Percentiles rank a stretch among this genome's conserved stretches.
Conservation (phyloP, 805 yeast genomes). For the Wickerhamiella siamensis region DNA sequence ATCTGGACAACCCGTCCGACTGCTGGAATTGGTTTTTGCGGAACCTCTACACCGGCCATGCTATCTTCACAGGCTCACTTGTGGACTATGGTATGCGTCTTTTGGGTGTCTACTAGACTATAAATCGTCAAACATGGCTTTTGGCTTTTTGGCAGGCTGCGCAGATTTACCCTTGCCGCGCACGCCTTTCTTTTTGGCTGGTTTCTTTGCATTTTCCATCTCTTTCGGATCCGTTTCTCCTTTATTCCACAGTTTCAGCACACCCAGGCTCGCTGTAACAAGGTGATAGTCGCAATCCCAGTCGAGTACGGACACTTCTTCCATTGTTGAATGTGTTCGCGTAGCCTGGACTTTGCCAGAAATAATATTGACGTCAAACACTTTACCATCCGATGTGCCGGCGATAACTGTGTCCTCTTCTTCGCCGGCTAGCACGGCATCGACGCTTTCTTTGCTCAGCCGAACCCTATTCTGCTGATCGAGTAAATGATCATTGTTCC, state of each 20-base stretch:
- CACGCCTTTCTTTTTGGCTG: conserved; percentile 4
- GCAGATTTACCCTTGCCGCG: conserved; percentile 1
- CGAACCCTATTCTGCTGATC: conserved; percentile 74
- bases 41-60: conserved; percentile 51
- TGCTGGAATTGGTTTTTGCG: conserved; percentile 74
- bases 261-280: conserved; percentile 73
- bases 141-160: neutral
- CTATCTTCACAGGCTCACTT: conserved; percentile 24
- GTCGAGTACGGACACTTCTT: conserved; percentile 66
- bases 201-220: conserved; percentile 7
- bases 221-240: conserved; percentile 10
- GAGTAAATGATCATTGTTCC: conserved; percentile 48
- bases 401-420: conserved; percentile 23
- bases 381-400: conserved; percentile 63
- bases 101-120: conserved; percentile 3
- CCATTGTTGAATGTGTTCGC: conserved; percentile 50
- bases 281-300: conserved; percentile 69
- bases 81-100: conserved; percentile 25
- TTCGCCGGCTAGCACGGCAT: conserved; percentile 42
- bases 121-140: neutral
- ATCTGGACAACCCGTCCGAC: conserved; percentile 60
- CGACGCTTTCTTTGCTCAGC: conserved; percentile 51
- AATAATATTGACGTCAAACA: conserved; percentile 52
- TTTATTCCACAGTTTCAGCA: conserved; percentile 57
- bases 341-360: conserved; percentile 50